Conservation (phyloP, 805 yeast genomes). For the Cyberlindnera amylophila region DNA sequence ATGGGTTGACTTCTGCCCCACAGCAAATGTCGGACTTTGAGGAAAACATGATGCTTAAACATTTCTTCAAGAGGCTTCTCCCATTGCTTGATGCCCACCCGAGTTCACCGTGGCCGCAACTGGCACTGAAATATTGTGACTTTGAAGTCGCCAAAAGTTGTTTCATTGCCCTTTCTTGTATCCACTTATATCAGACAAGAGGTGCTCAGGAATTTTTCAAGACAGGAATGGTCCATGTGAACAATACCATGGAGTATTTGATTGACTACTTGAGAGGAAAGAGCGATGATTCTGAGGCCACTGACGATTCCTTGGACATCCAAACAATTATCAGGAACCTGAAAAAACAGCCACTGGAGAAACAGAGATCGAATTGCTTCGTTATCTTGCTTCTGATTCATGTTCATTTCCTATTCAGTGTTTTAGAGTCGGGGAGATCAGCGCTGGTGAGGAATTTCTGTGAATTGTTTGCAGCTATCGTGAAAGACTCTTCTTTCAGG, state of each 20-base stretch:
- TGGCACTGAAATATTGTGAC: conserved; percentile 54
- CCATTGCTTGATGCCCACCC: conserved; percentile 59
- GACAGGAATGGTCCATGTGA: conserved; percentile 50
- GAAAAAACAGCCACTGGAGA: conserved; percentile 31
- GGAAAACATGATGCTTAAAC: conserved; percentile 52
- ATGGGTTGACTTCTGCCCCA: background rate
- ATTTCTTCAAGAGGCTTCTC: conserved; percentile 50
- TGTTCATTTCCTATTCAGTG: conserved; percentile 51
- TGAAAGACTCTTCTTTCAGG: conserved; percentile 42
- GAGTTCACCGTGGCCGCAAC: conserved; percentile 57
- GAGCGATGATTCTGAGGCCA: conserved; percentile 17
- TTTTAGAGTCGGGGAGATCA: conserved; percentile 51
- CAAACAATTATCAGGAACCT: conserved; percentile 34
- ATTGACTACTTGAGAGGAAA: conserved; percentile 38
- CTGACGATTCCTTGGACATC: conserved; percentile 27
- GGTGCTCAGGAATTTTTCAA: conserved; percentile 50
- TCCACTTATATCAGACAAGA: conserved; percentile 52
- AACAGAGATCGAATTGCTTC: conserved; percentile 38
- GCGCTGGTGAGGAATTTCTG: conserved; percentile 47
- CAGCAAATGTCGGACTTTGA: conserved; percentile 36
- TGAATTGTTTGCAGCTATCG: conserved; percentile 46
- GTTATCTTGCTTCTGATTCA: conserved; percentile 49
- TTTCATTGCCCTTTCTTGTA: conserved; percentile 52
- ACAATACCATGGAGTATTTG: conserved; percentile 52
- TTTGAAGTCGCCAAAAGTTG: conserved; percentile 56